Base-by-base conservation (phyloP, 2,329 filamentous ascomycete genomes). In the Fonsecaea nubica region DNA sequence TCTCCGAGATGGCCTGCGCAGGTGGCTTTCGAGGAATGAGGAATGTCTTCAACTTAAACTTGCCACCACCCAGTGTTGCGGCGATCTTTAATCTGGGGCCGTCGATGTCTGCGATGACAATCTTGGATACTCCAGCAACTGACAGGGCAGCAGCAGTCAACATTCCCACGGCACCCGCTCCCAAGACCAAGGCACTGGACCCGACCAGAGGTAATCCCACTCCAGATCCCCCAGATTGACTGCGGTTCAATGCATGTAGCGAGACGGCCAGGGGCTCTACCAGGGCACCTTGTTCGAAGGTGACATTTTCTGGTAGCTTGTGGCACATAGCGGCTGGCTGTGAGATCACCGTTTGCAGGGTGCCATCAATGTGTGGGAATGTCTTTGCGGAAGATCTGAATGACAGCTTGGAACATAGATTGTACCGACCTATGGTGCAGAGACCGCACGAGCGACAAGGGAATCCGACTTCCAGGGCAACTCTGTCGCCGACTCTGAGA, bases 391-490 rank as follows among this genome's bases (percentile, higher is more conserved):
- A 86, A 72, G 83, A 86, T 66, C 86, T 76, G 74, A 89, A 89
- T 48, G 79, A 80, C 80, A 89, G 83, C 8, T 78, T 78, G 30
- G 83, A 83, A 78, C 87, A 89, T 69, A 89, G 86, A 71, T 89
- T 89, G 75, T 89, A 89, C 58, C 86, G 77, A 59, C 84, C 85
- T 63, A 83, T 80, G 52, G 79, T 77, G 74, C 87, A 89, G 59
- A 84, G 78, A 25, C 80, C 76, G 74, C 87, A 89, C 48, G 77
- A 74, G 45, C 91, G 88, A 81, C 94, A 98, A 0, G 93, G 92
- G 60, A 92, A 86, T 58, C 94, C 94, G 13, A 96, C 94, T 83
- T 98, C 94, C 50, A 98, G 83, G n/a, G 94, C 93, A 21, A 97
- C 90, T 73, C 91, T 89, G 80, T 97, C 93, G 65, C 93, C 93